A percentile compares a stretch with the other conserved stretches of the same genome.
Conservation (phyloP, 176 grass and related monocot species). For the Saccharum officinarum region DNA sequence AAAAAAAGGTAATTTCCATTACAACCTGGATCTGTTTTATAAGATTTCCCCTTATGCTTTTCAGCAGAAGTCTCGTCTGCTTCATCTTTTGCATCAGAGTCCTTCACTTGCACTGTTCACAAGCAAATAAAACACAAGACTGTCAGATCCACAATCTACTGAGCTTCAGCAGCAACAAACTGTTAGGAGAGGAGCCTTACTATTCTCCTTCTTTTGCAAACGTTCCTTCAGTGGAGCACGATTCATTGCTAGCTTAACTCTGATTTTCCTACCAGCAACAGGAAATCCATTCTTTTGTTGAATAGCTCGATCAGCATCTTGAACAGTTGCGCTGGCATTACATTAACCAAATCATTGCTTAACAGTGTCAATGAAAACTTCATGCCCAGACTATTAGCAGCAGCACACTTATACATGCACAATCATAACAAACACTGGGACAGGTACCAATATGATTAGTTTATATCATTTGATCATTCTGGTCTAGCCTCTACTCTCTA, state of each 20-base stretch:
- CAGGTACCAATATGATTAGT: not conserved
- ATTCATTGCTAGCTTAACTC: constrained; percentile 78
- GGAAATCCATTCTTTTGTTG: constrained; percentile 74
- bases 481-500: not conserved
- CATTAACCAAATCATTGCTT: not conserved
- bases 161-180: constrained; percentile 17
- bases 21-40: constrained; percentile 48
- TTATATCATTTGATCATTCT: not conserved
- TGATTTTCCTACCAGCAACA: constrained; percentile 85
- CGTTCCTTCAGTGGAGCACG: constrained; percentile 75
- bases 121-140: constrained; percentile 1
- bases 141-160: constrained; percentile 18
- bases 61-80: constrained; percentile 22
- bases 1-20: constrained; percentile 17
- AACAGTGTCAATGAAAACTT: not conserved
- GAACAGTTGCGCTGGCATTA: constrained; percentile 69
- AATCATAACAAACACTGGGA: not conserved
- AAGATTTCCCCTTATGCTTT: constrained; percentile 25
- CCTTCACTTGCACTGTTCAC: constrained; percentile 42
- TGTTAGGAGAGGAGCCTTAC: constrained; percentile 44
- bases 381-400: not conserved
- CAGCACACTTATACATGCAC: not conserved
- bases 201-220: constrained; percentile 55
- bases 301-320: constrained; percentile 85
- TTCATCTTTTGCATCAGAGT: constrained; percentile 49